Percentiles rank a stretch among this genome's conserved stretches.
Conservation (phyloP, 2,329 filamentous ascomycete genomes). For the Stachybotrys chlorohalonatus region DNA sequence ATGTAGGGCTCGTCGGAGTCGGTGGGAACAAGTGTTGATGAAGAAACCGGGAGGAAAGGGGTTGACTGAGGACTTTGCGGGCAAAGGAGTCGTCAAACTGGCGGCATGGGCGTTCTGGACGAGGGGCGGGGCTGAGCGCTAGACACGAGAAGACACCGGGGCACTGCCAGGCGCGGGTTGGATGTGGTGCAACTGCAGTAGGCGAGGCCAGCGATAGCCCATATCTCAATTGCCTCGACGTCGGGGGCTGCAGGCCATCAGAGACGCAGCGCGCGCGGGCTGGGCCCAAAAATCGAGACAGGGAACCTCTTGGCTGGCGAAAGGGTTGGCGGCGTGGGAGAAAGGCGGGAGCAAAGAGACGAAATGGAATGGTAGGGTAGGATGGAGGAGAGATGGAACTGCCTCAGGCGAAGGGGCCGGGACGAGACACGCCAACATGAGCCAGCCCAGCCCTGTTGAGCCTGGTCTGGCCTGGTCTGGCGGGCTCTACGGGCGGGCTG, state of each 20-base stretch:
- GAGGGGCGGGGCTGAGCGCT: neutral
- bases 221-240: conserved; percentile 28
- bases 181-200: conserved; percentile 18
- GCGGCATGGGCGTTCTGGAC: neutral
- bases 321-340: neutral
- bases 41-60: conserved; percentile 4
- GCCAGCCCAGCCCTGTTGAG: too few relatives aligned
- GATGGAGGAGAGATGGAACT: neutral
- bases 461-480: neutral
- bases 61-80: conserved; percentile 3
- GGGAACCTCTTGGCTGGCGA: neutral
- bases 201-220: conserved; percentile 25
- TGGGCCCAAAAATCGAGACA: conserved; percentile 3
- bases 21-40: conserved; percentile 4
- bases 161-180: conserved; percentile 6
- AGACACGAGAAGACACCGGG: neutral
- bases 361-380: conserved; percentile 4
- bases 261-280: conserved; percentile 14
- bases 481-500: too few relatives aligned
- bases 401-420: neutral
- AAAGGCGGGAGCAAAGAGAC: conserved; percentile 1
- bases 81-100: neutral
- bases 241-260: conserved; percentile 25
- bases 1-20: conserved; percentile 15
- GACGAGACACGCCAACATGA: neutral